Evolutionary conservation across 2,329 filamentous ascomycete genomes (phyloP), one percentile per base, ranked within the genome.

Genomic region (Davidsoniella neocaledoniae): DNA sequence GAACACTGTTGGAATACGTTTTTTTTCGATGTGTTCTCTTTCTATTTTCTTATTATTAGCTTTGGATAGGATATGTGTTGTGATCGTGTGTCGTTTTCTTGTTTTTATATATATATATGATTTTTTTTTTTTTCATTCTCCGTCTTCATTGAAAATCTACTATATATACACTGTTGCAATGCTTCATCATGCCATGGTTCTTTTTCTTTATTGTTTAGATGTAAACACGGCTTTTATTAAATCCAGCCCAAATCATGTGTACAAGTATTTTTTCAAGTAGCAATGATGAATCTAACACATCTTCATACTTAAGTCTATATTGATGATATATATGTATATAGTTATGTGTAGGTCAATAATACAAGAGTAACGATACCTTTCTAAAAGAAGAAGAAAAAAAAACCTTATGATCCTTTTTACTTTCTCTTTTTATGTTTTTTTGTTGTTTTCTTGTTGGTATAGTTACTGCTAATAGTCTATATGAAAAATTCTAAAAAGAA

Each of bases 11-110:
- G 23, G 40, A 41, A 39, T 33, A 49, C 43, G 36, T 41, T 45
- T n/a, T n/a, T 33, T 16, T 14, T 47, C 25, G 44, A n/a, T 49
- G 44, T 48, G 17, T 52, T 43, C 21, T 50, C 41, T 49, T 17
- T 17, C 16, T 26, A 23, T 39, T 44, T 21, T n/a, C n/a, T 39
- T 41, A 5, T 46, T 36, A n/a, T 50, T 38, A 26, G 29, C 37
- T 46, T 23, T 21, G 19, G 21, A 23, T 50, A 39, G 21, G 33
- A 21, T 25, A 37, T 16, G 49, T 51, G n/a, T 17, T 33, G 26
- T 33, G 7, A 33, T 33, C 8, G 26, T 33, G 26, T 33, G 26
- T 33, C 26, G 33, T 25, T 43, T 49, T 49, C 37, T 19, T 49
- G 5, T 46, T 37, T 36, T 46, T 39, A 25, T 46, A 17, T 48